Percentiles rank a stretch among this genome's conserved stretches.
phyloP scores from a whole-genome alignment of 805 yeast species.

The Myxozyma nipponensis region DNA sequence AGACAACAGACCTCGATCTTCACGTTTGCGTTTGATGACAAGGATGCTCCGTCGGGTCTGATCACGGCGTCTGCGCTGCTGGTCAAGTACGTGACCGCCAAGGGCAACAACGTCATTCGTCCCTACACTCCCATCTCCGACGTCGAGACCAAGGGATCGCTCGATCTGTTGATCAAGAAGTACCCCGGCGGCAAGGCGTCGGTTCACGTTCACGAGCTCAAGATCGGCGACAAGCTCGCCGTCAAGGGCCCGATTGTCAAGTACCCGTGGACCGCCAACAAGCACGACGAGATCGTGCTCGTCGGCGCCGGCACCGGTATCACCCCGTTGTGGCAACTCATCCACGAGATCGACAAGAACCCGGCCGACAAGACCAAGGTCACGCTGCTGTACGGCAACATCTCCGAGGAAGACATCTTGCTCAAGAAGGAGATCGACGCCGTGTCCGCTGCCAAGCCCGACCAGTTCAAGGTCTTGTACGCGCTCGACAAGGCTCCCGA shows the following conservation, averaged over 20 bases:
- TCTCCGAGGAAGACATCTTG: slow-evolving; percentile 74
- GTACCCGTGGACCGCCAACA: slow-evolving; percentile 87
- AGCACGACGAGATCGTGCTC: slow-evolving; percentile 71
- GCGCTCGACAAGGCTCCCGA: slow-evolving; percentile 64
- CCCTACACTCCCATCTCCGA: slow-evolving; percentile 79
- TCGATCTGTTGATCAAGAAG: slow-evolving; percentile 78
- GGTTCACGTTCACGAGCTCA: slow-evolving; percentile 63
- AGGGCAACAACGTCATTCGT: slow-evolving; percentile 81
- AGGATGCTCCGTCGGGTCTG: slow-evolving; percentile 26
- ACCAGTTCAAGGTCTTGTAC: slow-evolving; percentile 72
- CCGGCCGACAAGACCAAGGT: slow-evolving; percentile 88
- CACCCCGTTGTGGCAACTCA: slow-evolving; percentile 82
- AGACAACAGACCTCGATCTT: slow-evolving; percentile 15
- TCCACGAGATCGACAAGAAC: slow-evolving; percentile 69
- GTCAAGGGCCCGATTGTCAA: slow-evolving; percentile 93
- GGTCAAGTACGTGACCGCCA: slow-evolving; percentile 68
- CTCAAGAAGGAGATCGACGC: slow-evolving; percentile 72
- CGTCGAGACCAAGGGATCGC: slow-evolving; percentile 61
- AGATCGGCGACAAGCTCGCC: slow-evolving; percentile 74
- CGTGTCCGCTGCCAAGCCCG: slow-evolving; percentile 58
- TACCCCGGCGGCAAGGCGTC: slow-evolving; percentile 86
- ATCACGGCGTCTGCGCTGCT: slow-evolving; percentile 68
- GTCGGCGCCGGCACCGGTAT: slow-evolving; percentile 97
- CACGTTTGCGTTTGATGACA: slow-evolving; percentile 29
- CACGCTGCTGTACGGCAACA: slow-evolving; percentile 73